Evolutionary conservation across 768 basidiomycete species (phyloP).

Genomic region (Podaxis sp.): DNA sequence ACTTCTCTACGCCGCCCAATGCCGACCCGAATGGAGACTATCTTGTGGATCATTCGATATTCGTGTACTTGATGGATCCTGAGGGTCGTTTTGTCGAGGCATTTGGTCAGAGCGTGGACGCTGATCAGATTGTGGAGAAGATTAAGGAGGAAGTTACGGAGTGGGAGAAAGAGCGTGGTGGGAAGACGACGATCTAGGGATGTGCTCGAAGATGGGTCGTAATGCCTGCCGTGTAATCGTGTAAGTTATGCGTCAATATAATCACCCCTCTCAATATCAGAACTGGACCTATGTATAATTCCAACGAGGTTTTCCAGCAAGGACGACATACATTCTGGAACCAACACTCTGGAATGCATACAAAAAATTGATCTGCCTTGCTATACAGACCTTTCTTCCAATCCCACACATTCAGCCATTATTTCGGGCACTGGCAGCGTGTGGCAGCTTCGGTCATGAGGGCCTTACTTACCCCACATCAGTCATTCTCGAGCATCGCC

Average conservation of each 20-base stretch:
- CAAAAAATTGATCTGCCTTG: too few species aligned
- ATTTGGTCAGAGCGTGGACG: conserved; percentile 81
- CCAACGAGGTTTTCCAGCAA: too few species aligned
- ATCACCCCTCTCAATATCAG: neutral
- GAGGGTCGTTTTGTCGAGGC: conserved; percentile 93
- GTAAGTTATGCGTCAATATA: neutral
- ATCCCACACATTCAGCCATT: too few species aligned
- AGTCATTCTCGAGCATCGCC: neutral
- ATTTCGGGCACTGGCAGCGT: too few species aligned
- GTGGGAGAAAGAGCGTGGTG: conserved; percentile 42
- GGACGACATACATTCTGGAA: too few species aligned
- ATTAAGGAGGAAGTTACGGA: conserved; percentile 49
- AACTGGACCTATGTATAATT: neutral
- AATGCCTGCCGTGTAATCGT: neutral
- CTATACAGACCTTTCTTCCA: too few species aligned
- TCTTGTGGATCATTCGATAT: conserved; percentile 95
- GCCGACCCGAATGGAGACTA: conserved; percentile 91
- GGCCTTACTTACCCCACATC: neutral
- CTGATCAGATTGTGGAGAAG: conserved; percentile 65
- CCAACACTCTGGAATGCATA: too few species aligned
- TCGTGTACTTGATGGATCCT: conserved; percentile 98
- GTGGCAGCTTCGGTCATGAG: too few species aligned
- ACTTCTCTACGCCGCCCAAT: conserved; percentile 93
- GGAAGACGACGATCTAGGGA: conserved; percentile 25
- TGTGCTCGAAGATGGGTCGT: neutral